Percentiles rank a stretch among this genome's conserved stretches.
Evolutionary conservation across 768 basidiomycete genomes (phyloP).

Genomic region (Nidularia sp.): DNA sequence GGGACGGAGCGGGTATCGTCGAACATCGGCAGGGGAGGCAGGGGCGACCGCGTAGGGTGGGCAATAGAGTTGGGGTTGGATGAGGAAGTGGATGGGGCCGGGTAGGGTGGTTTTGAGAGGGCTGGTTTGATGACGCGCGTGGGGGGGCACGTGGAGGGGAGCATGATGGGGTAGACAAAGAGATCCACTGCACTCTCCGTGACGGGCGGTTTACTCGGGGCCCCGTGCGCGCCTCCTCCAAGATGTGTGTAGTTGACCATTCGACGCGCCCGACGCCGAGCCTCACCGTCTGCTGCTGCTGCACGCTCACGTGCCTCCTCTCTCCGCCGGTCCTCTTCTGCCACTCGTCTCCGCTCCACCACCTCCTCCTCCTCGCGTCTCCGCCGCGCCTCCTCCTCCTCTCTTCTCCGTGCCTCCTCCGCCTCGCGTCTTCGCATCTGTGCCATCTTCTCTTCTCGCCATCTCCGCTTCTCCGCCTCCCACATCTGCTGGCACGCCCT

Average conservation of each 20-base stretch:
- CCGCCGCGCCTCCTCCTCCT: conserved; percentile 20
- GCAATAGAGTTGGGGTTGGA: neutral
- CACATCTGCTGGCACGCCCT: conserved; percentile 43
- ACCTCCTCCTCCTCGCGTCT: conserved; percentile 12
- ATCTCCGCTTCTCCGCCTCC: conserved; percentile 39
- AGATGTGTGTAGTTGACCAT: neutral
- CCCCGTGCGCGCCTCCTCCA: neutral
- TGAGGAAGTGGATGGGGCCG: neutral
- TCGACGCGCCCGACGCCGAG: neutral
- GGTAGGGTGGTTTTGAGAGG: conserved; percentile 9
- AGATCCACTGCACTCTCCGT: neutral
- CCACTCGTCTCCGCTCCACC: conserved; percentile 14
- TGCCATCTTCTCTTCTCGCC: conserved; percentile 32
- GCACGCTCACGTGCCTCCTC: neutral
- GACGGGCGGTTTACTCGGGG: neutral
- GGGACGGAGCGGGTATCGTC: conserved; percentile 38
- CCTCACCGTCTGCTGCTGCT: neutral
- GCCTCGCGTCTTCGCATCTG: conserved; percentile 25
- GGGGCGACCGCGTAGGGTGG: conserved; percentile 8
- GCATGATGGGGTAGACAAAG: conserved; percentile 23
- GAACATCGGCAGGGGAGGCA: conserved; percentile 19
- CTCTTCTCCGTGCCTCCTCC: conserved; percentile 17
- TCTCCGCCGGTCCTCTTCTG: conserved; percentile 7
- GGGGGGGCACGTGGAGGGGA: conserved; percentile 8
- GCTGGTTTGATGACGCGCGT: conserved; percentile 3